Evolutionary conservation across 192 early-diverging fungal genomes (phyloP).

Genomic region (Coemansia sp.): DNA sequence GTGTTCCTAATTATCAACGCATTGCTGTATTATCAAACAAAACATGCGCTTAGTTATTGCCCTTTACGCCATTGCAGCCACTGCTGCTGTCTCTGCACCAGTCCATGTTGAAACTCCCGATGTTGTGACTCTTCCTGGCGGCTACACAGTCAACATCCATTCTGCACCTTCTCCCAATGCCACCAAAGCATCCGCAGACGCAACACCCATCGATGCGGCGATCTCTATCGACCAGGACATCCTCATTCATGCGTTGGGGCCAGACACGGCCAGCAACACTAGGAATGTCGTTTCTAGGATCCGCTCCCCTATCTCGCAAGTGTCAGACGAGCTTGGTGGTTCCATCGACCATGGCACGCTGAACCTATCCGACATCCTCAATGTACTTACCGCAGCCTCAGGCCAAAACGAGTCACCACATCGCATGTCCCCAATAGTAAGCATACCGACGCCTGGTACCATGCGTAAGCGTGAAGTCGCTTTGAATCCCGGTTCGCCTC

Average conservation of each 20-base stretch:
- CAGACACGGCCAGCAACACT: background rate
- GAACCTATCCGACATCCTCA: background rate
- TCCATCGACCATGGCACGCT: background rate
- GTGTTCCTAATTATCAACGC: too few species aligned
- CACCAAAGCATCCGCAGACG: background rate
- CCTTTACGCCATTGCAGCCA: constrained; percentile 9
- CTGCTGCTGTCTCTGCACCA: constrained; percentile 13
- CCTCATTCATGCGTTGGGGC: constrained; percentile 15
- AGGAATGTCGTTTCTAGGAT: background rate
- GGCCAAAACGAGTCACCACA: background rate
- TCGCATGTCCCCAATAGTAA: background rate
- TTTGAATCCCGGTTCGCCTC: background rate
- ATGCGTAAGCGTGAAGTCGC: constrained; percentile 2
- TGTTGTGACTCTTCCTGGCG: constrained; percentile 24
- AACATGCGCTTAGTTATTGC: background rate
- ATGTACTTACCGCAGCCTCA: background rate
- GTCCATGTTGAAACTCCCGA: constrained; percentile 32
- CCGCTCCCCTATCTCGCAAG: background rate
- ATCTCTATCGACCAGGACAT: constrained; percentile 34
- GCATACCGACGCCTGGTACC: background rate
- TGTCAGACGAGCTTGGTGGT: background rate
- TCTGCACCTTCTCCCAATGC: constrained; percentile 10
- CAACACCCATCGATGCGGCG: background rate
- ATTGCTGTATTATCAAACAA: background rate
- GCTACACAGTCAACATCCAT: constrained; percentile 21